Conservation (phyloP, 78 protist genomes). For the Isochrysis galbana region DNA sequence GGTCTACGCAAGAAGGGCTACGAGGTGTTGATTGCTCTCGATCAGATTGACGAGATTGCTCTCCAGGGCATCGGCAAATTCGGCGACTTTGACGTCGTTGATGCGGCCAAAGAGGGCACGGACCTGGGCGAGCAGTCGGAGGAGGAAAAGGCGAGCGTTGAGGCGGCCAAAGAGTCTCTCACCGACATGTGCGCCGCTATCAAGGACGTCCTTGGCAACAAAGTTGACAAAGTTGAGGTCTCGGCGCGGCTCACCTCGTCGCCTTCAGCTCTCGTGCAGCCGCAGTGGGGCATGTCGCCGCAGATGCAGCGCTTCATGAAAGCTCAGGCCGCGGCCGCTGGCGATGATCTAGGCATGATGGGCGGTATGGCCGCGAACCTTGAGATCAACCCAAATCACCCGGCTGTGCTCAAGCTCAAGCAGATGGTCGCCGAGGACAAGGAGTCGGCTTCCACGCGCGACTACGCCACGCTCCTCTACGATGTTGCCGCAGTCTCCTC, state of each 20-base stretch:
- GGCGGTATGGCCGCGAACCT: conserved; percentile 48
- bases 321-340: conserved; percentile 45
- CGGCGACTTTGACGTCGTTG: conserved; percentile 51
- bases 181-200: conserved; percentile 50
- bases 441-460: neutral
- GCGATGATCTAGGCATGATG: neutral
- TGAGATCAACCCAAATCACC: conserved; percentile 81
- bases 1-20: conserved; percentile 65
- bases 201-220: conserved; percentile 55
- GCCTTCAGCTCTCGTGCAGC: conserved; percentile 37
- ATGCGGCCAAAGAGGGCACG: conserved; percentile 72
- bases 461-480: neutral
- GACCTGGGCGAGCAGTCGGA: conserved; percentile 44
- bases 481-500: conserved; percentile 12
- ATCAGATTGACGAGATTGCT: conserved; percentile 61
- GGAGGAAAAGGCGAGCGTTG: conserved; percentile 41
- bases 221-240: conserved; percentile 54
- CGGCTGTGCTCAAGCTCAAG: conserved; percentile 62
- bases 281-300: conserved; percentile 66
- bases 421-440: neutral
- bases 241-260: conserved; percentile 20
- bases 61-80: conserved; percentile 13
- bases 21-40: conserved; percentile 85
- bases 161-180: conserved; percentile 43
- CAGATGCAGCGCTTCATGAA: conserved; percentile 69